Evolutionary conservation across 768 basidiomycete species (phyloP), one percentile per base, ranked within the genome.

Genomic region (Mycena maculata): DNA sequence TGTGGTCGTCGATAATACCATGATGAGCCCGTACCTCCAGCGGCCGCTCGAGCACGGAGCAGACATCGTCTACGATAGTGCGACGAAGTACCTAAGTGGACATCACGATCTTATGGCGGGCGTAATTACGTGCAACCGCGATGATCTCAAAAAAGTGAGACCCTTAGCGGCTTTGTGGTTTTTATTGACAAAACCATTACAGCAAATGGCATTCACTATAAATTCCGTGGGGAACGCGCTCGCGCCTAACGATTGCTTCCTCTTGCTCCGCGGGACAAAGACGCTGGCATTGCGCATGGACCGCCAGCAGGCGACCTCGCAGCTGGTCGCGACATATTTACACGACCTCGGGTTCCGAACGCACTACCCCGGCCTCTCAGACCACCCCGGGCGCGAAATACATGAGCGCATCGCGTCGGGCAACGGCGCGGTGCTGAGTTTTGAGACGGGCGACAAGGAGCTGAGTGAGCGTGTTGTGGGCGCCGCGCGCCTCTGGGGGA

Each of bases 101-200:
- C 98, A 99, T 75, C 98, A 99, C 79, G 98, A 99, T 76, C 89
- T 99, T 69, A 99, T 99, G 98, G 97, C 98, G 0, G 98, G 98
- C 65, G 90, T 94, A 48, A 92, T 99, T 70, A 91, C 90, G 28
- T 98, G 96, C 81, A 93, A 96, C 80, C 84, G 93, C 55, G 95
- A 96, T 61, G 96, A 98, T 72, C 74, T 98, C 54, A 93, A 92
- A 64, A 92, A 96, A 86, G 92, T 92, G 68, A 38, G 81, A 31
- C 31, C 25, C 2, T 18, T 30, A 53, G 16, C 31, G 60, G 47
- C 49, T 22, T 39, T n/a, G 20, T 20, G 2, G 20, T 18, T 68
- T 44, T 15, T 44, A 67, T 55, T 69, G 69, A 54, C 65, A 38
- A 39, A 52, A n/a, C 16, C 13, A 25, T 60, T 56, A 25, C 71